phyloP scores from a whole-genome alignment of 805 yeast genomes.

The Saccharomyces paradoxus region DNA sequence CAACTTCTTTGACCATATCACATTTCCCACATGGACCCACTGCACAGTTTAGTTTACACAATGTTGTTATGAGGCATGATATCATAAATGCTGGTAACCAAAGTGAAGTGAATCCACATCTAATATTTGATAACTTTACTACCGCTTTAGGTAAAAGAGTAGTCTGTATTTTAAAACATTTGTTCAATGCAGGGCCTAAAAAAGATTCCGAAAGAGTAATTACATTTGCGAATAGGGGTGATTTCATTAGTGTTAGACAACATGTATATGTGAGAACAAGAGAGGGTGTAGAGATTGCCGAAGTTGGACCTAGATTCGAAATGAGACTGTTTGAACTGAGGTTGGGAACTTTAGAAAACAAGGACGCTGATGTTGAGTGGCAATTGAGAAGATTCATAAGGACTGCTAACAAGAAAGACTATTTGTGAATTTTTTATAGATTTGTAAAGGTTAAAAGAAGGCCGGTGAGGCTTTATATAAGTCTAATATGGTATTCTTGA shows the following conservation, averaged over 20 bases:
- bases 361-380: slow-evolving; percentile 98
- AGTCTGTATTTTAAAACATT: slow-evolving; percentile 69
- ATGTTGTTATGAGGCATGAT: slow-evolving; percentile 91
- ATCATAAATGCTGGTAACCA: slow-evolving; percentile 76
- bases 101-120: slow-evolving; percentile 87
- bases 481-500: not conserved
- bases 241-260: slow-evolving; percentile 88
- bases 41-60: slow-evolving; percentile 86
- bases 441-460: not conserved
- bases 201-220: slow-evolving; percentile 85
- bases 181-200: slow-evolving; percentile 96
- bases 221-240: slow-evolving; percentile 83
- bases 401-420: slow-evolving; percentile 92
- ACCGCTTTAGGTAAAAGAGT: slow-evolving; percentile 77
- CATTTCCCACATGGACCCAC: slow-evolving; percentile 99
- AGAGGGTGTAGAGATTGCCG: slow-evolving; percentile 86
- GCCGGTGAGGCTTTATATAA: not conserved
- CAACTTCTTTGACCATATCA: slow-evolving; percentile 83
- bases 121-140: slow-evolving; percentile 83
- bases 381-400: slow-evolving; percentile 84
- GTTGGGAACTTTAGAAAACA: slow-evolving; percentile 86
- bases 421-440: slow-evolving; percentile 34
- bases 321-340: slow-evolving; percentile 85
- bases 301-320: slow-evolving; percentile 97
- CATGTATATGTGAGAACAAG: slow-evolving; percentile 87